Evolutionary conservation across 176 grass and related monocot genomes (phyloP).

Genomic region (sorghum (Sorghum bicolor)): DNA sequence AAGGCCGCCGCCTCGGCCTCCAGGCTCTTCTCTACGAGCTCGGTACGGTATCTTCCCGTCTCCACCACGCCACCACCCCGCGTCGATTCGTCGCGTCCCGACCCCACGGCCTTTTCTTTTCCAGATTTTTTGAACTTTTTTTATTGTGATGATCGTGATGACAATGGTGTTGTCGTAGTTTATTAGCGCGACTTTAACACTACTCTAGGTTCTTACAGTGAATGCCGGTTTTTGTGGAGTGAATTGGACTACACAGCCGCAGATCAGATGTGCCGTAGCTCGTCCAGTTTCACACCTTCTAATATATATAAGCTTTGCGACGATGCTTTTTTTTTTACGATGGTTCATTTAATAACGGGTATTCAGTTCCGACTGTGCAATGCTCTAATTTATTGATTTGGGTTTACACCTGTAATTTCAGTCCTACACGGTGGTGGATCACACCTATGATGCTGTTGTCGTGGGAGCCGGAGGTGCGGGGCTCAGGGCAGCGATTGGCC

Average conservation of each 20-base stretch:
- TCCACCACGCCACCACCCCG: background rate
- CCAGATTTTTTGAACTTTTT: background rate
- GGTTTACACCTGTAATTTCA: conserved; percentile 26
- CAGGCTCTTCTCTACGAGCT: conserved; percentile 52
- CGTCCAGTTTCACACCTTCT: background rate
- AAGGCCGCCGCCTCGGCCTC: conserved; percentile 34
- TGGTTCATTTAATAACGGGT: background rate
- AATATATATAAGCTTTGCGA: background rate
- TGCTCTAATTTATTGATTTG: background rate
- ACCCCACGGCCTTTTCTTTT: background rate
- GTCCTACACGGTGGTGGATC: conserved; percentile 90
- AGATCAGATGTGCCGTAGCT: background rate
- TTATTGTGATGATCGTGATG: background rate
- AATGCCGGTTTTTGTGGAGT: background rate
- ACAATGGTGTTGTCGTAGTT: background rate
- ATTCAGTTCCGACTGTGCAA: background rate
- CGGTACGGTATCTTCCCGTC: conserved; percentile 34
- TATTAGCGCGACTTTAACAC: background rate
- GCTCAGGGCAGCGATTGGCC: conserved; percentile 85
- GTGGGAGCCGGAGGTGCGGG: conserved; percentile 93
- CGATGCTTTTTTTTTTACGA: background rate
- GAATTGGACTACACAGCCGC: background rate
- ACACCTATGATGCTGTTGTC: conserved; percentile 85
- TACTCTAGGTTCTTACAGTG: background rate
- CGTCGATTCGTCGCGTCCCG: background rate